Evolutionary conservation across 2,329 filamentous ascomycete species (phyloP).

Genomic region (Aspergillus fijiensis): DNA sequence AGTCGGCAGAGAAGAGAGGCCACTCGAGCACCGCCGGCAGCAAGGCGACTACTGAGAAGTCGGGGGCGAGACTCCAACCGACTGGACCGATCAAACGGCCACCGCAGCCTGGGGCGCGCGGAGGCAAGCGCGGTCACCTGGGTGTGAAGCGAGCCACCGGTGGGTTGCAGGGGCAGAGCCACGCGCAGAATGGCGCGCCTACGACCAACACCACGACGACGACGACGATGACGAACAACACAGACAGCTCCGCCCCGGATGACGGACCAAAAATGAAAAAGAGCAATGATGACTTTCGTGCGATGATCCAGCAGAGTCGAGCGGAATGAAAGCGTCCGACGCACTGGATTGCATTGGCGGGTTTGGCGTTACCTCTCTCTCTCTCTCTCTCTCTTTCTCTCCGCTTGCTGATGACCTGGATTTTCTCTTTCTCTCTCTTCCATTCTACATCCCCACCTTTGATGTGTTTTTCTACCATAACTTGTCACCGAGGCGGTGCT

Average conservation of each 20-base stretch:
- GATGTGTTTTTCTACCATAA: constrained; percentile 1
- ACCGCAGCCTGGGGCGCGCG: constrained; percentile 41
- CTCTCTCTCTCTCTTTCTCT: neutral
- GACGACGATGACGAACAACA: constrained; percentile 30
- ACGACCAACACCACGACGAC: constrained; percentile 22
- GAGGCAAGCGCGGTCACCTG: constrained; percentile 50
- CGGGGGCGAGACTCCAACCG: constrained; percentile 27
- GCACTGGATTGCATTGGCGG: constrained; percentile 29
- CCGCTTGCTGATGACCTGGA: constrained; percentile 8
- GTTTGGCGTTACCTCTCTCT: constrained; percentile 25
- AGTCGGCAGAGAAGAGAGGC: constrained; percentile 42
- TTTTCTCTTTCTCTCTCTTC: neutral
- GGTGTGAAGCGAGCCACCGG: constrained; percentile 45
- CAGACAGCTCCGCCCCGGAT: constrained; percentile 16
- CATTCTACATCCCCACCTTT: constrained; percentile 13
- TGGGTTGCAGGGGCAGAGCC: constrained; percentile 1
- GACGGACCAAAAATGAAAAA: constrained; percentile 41
- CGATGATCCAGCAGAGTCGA: constrained; percentile 50
- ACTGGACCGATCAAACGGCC: constrained; percentile 46
- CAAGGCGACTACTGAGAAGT: constrained; percentile 42
- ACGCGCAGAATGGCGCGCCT: constrained; percentile 22
- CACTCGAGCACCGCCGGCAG: constrained; percentile 30
- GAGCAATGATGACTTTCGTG: constrained; percentile 60
- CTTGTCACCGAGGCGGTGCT: neutral
- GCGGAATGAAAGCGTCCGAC: constrained; percentile 25